phyloP scores from a whole-genome alignment of 1,139 yeast species.

The Pichia sp. region DNA sequence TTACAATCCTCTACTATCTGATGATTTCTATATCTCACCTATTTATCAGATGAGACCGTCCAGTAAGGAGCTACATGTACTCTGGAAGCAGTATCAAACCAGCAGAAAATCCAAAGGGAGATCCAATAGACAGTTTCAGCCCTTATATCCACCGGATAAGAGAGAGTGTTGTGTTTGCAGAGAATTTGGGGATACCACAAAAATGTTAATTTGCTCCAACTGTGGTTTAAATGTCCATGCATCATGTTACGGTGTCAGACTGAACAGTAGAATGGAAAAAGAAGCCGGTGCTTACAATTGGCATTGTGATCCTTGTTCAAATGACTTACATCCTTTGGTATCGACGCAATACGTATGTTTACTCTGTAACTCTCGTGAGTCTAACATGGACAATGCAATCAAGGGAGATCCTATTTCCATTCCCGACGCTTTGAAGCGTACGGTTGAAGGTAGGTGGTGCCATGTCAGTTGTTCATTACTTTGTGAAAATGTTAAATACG shows the following conservation, averaged over 20 bases:
- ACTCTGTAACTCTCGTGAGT: conserved; percentile 57
- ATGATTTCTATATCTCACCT: conserved; percentile 16
- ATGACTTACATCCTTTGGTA: conserved; percentile 57
- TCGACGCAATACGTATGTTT: conserved; percentile 61
- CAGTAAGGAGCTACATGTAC: conserved; percentile 21
- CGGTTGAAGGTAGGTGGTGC: conserved; percentile 70
- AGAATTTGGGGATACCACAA: conserved; percentile 35
- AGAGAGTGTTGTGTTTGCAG: conserved; percentile 57
- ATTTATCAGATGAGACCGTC: conserved; percentile 22
- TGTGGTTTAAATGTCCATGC: conserved; percentile 75
- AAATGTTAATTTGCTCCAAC: conserved; percentile 51
- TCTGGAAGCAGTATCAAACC: conserved; percentile 22
- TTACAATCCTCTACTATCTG: conserved; percentile 21
- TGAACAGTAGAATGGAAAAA: conserved; percentile 21
- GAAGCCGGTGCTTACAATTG: conserved; percentile 42
- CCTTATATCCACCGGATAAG: conserved; percentile 28
- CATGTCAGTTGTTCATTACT: conserved; percentile 75
- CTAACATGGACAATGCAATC: conserved; percentile 43
- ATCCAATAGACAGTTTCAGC: conserved; percentile 12
- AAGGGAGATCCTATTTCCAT: conserved; percentile 39
- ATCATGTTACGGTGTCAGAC: conserved; percentile 58
- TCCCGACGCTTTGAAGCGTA: conserved; percentile 71
- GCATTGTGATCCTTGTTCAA: conserved; percentile 81
- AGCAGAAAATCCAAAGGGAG: conserved; percentile 13
- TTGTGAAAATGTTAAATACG: conserved; percentile 40